Base-by-base conservation (phyloP, 2,329 filamentous ascomycete genomes). In the Penicillium thymicola region DNA sequence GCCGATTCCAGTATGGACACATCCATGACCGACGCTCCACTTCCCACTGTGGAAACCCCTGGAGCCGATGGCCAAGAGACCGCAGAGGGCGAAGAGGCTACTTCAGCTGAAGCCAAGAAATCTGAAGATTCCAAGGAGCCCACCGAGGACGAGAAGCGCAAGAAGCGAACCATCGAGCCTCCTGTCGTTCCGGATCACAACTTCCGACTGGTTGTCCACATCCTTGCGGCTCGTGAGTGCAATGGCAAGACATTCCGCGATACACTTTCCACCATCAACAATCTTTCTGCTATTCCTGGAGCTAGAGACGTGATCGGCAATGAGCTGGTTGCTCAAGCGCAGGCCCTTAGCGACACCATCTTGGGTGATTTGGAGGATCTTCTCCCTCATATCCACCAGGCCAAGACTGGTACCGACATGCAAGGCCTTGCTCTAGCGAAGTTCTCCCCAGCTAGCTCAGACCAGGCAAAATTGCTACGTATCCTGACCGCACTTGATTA, bases 221-320 rank as follows among this genome's bases (percentile, higher is more conserved):
- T 99, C 55, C 89, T 99, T 63, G 91, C 96, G 42, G 93, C 93
- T 60, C 89, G 92, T 47, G 94, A 99, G 74, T 99, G 94, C 76
- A 96, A 91, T 70, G 92, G 90, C 61, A 97, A 96, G 80, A 97
- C 94, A 0, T 99, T 99, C 82, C 90, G 94, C 71, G 95, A 97
- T 74, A 97, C 94, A 0, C 84, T 99, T 52, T 94, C 93, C 16
- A 95, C 95, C n/a, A 96, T 99, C 79, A 97, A 96, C 78, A 97
- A 97, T 69, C 82, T 99, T 42, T 97, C 92, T 5, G 88, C 90
- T 38, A 94, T 99, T 59, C 92, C 93, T 16, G 91, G 89, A 13
- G 92, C 93, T 18, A 94, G 95, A 75, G 85, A 89, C 51, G 82
- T 91, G 11, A 97, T 99, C 72, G 94, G 94, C n/a, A 87, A 89